Base-by-base conservation (phyloP, 352 stramenopile genomes). In the Globisporangium yorkense region DNA sequence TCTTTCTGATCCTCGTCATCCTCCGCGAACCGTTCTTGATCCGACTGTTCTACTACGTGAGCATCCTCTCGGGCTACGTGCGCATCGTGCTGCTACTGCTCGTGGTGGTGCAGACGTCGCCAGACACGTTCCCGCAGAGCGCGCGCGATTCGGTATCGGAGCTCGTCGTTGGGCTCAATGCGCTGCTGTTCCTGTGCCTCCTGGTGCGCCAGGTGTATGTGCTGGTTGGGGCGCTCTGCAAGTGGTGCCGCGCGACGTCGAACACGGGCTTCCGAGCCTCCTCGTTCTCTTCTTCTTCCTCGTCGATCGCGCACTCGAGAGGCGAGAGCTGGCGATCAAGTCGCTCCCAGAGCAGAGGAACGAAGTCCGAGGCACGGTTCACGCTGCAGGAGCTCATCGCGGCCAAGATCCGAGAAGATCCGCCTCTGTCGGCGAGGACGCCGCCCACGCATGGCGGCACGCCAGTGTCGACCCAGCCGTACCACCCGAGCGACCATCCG, bases 61-160 rank as follows among this genome's bases (percentile, higher is more conserved):
- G 59, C 3, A 50, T 84, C 40, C 21, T 75, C 5, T 67, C 69
- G 0, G 72, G 71, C 8, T 83, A 73, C 43, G 49, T 84, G 15
- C 75, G 73, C 0, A 59, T 86, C 48, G 63, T 77, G 35, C 63
- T 77, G 29, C 54, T 86, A 41, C 46, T 83, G 24, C 62, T 86
- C n/a, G 61, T 69, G 24, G 59, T 80, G 5, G 61, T 84, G 31
- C 62, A 76, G 50, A 61, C 63, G 21, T 67, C 67, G 15, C 57
- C 63, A 3, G 51, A 74, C 44, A 51, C 72, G 10, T 69, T 81
- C 6, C 63, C 67, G 5, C 75, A 86, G 54, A 66, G 65, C 21
- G 59, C 72, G 5, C 72, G 75, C 18, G 66, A 83, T 55, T 65
- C 76, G 40, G 68, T 74, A 3, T 62, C 58, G 2, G 65, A 74